phyloP scores from a whole-genome alignment of 768 basidiomycete genomes.

The Phlebiopsis gigantea region DNA sequence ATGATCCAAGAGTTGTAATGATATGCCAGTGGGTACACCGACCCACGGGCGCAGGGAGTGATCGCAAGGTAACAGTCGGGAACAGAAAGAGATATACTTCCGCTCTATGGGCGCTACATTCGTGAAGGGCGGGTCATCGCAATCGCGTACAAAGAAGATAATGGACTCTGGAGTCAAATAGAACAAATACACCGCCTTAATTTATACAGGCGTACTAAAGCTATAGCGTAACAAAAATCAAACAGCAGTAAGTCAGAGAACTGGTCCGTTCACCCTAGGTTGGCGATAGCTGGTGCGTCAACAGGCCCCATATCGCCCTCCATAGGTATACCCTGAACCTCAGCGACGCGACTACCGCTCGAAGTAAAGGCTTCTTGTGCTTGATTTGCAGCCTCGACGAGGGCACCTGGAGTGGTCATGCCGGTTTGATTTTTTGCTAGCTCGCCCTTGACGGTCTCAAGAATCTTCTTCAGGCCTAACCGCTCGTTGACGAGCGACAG shows the following conservation, averaged over 20 bases:
- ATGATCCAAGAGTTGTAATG: too few relatives aligned
- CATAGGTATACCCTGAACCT: conserved; percentile 42
- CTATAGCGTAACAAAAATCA: conserved; percentile 1
- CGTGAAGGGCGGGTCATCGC: not conserved
- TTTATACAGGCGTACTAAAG: not conserved
- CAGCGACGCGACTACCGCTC: conserved; percentile 47
- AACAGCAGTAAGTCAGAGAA: not conserved
- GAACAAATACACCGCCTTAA: conserved; percentile 1
- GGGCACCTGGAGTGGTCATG: conserved; percentile 17
- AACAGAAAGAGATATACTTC: not conserved
- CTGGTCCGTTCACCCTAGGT: conserved; percentile 1
- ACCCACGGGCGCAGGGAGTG: too few relatives aligned
- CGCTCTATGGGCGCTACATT: not conserved
- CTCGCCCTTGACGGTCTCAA: conserved; percentile 65
- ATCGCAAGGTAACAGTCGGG: too few relatives aligned
- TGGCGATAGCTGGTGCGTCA: conserved; percentile 7
- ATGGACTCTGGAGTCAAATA: not conserved
- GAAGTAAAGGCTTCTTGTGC: conserved; percentile 42
- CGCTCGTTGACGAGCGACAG: conserved; percentile 79
- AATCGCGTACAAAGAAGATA: not conserved
- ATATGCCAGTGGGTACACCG: too few relatives aligned
- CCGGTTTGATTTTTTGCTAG: conserved; percentile 46
- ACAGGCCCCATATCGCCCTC: conserved; percentile 54
- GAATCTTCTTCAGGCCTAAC: conserved; percentile 59
- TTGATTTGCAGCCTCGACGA: conserved; percentile 27